Base-by-base conservation (phyloP, 495 filamentous ascomycete genomes). In the Cercophora sp. region DNA sequence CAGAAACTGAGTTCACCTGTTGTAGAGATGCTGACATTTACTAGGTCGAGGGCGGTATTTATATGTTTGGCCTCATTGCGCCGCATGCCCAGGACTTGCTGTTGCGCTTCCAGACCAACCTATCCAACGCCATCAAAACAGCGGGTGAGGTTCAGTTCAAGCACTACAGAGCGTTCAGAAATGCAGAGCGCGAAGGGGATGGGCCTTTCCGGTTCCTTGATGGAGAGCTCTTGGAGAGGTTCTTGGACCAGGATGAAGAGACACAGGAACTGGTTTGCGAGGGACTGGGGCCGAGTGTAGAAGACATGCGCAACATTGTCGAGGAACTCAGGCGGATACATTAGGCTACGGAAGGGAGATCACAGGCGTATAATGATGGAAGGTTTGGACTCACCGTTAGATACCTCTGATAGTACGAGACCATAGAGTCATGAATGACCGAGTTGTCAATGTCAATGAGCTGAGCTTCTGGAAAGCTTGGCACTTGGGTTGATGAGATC, bases 141-240 rank as follows among this genome's bases (percentile, higher is more conserved):
- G 75, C 84, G 0, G 91, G 91, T 1, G 65, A 78, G 25, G 76
- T 96, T 10, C 75, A 85, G 0, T 96, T 94, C 67, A 79, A 79
- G 43, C 73, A 72, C 3, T 99, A 87, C 67, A 81, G 93, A 18
- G 87, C 85, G 0, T 95, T 92, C 69, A 79, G 81, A 39, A 90
- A 80, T 19, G 70, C 76, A 26, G 84, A 85, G 20, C 73, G 87
- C 32, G 83, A 85, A 44, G 79, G 80, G 0, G 83, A 87, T 3
- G 88, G 86, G 50, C 93, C 94, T 1, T 85, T 81, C 55, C 78
- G 93, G 6, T 96, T 97, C 61, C 82, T 97, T 36, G 93, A 99
- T 61, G 93, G 91, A 0, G 93, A 97, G 63, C 70, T 97, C 44
- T 75, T 99, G 22, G 91, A 96, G 68, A 65, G 79, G 35, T 99